Base-by-base conservation (phyloP, 306 rosid species). In the Vicia faba region DNA sequence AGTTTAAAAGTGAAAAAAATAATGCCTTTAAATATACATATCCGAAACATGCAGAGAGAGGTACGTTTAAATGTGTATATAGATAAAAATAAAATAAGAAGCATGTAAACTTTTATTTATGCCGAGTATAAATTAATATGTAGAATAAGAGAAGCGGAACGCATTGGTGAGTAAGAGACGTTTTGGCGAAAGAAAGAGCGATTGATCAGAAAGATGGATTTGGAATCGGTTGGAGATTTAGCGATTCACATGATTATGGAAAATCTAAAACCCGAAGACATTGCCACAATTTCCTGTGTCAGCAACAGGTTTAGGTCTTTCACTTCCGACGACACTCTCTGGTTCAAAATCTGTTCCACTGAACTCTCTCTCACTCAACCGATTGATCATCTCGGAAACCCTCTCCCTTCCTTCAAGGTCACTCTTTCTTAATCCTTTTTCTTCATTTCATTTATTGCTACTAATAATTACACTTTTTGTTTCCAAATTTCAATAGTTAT, bases 201-300 rank as follows among this genome's bases (percentile, higher is more conserved):
- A 60, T 60, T 38, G 23, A 36, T 59, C 4, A 2, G 19, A 45
- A 44, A 8, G 8, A 70, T 82, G 95, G 91, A 43, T 19, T 74
- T 93, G 78, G 96, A 89, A 55, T 68, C 82, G 3, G 74, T 89
- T 14, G 97, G 85, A 7, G 96, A 82, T 88, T 83, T 89, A n/a
- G 91, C 83, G 5, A 63, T 83, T 38, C 74, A 89, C 39, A 0
- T 48, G 4, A 75, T 89, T 66, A 72, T 89, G 0, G 49, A 58
- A 7, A 93, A 88, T 28, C 70, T 93, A 1, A 72, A 46, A 11
- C 81, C 96, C 14, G 75, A 88, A 73, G 91, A 88, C 44, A 46
- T 78, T 9, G 96, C 80, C 1, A 75, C 72, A 28, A 77, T 84
- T 11, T 81, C 87, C 2, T 88, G 96, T 66, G 88, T 83, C 1